Conservation (phyloP, 305 asterid species). For the Fraxinus latifolia region DNA sequence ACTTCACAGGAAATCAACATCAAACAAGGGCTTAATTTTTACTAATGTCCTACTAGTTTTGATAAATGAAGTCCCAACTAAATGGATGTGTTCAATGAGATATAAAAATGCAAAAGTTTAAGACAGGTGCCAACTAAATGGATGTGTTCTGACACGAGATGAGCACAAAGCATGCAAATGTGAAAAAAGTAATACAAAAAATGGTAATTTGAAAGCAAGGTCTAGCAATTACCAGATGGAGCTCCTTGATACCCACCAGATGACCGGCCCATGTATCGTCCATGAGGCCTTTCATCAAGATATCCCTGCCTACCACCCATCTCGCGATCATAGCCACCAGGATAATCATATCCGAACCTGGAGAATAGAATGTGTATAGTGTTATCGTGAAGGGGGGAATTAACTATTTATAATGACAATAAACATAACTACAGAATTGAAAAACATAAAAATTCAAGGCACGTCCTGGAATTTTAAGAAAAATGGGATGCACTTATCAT, state of each 20-base stretch:
- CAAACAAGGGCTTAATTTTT: background rate
- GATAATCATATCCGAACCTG: conserved; percentile 79
- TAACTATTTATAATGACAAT: background rate
- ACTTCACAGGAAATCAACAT: background rate
- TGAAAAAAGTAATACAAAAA: background rate
- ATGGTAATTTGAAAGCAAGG: conserved; percentile 4
- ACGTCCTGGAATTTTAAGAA: background rate
- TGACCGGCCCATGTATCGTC: conserved; percentile 71
- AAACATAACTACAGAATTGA: background rate
- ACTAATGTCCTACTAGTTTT: background rate
- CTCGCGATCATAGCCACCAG: conserved; percentile 86
- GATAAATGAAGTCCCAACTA: background rate
- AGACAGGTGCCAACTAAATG: background rate
- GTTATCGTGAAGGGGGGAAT: background rate
- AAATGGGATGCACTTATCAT: background rate
- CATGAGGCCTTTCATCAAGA: conserved; percentile 86
- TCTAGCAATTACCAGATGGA: conserved; percentile 32
- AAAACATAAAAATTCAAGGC: background rate
- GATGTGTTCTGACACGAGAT: background rate
- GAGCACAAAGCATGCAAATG: background rate
- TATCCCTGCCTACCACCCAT: conserved; percentile 75
- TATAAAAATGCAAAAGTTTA: no score
- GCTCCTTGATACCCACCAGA: conserved; percentile 77
- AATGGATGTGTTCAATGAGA: no score
- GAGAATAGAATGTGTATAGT: conserved; percentile 1